Evolutionary conservation across 2,329 filamentous ascomycete species (phyloP).

Genomic region (Pseudogymnoascus sp.): DNA sequence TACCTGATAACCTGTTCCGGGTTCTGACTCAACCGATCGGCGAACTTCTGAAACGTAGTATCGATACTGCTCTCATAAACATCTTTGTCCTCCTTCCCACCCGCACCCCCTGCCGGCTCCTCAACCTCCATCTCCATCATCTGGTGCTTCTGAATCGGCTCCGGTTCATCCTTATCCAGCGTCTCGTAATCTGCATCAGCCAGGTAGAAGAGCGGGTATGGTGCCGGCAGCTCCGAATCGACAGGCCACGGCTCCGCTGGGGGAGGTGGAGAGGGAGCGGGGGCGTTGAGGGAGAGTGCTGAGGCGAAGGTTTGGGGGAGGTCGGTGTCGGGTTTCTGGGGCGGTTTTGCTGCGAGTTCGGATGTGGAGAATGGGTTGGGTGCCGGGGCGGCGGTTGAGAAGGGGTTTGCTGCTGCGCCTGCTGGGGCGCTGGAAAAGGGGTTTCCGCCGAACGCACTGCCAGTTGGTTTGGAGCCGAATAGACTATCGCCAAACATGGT

Average conservation of each 20-base stretch:
- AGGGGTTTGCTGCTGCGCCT: conserved; percentile 44
- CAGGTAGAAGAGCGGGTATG: conserved; percentile 72
- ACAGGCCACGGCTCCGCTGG: conserved; percentile 65
- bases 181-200: conserved; percentile 88
- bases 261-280: conserved; percentile 27
- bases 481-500: conserved; percentile 57
- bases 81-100: conserved; percentile 54
- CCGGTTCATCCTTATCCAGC: conserved; percentile 48
- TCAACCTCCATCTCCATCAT: conserved; percentile 42
- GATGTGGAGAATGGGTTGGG: conserved; percentile 39
- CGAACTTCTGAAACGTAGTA: conserved; percentile 70
- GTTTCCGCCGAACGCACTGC: conserved; percentile 30
- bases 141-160: conserved; percentile 41
- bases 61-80: conserved; percentile 69
- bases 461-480: conserved; percentile 53
- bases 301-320: conserved; percentile 61
- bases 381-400: conserved; percentile 40
- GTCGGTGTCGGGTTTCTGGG: conserved; percentile 28
- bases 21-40: conserved; percentile 68
- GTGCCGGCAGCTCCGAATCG: conserved; percentile 50
- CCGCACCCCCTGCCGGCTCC: conserved; percentile 21
- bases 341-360: conserved; percentile 33
- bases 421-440: conserved; percentile 48
- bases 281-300: conserved; percentile 57
- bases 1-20: conserved; percentile 76